Evolutionary conservation across 805 yeast species (phyloP).

Genomic region (Starmerella floricola): DNA sequence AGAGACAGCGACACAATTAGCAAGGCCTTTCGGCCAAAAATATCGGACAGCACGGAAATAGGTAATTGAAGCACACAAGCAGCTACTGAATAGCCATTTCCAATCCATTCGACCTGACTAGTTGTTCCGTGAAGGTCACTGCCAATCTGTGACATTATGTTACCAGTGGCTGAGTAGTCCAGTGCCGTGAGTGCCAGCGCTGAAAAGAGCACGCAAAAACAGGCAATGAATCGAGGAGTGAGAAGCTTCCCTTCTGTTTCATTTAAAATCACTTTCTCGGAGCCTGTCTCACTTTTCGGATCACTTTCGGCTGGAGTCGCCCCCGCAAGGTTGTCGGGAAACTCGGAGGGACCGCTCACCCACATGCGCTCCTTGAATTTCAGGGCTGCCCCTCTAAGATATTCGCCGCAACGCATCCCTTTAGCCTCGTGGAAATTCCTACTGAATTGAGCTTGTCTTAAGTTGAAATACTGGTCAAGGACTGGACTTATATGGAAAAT

Average conservation of each 20-base stretch:
- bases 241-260: not conserved
- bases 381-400: too few relatives aligned
- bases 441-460: too few relatives aligned
- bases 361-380: too few relatives aligned
- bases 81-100: slow-evolving; percentile 24
- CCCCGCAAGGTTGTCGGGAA: too few relatives aligned
- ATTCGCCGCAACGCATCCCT: too few relatives aligned
- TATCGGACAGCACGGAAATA: slow-evolving; percentile 22
- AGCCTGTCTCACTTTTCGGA: too few relatives aligned
- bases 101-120: slow-evolving; percentile 26
- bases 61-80: slow-evolving; percentile 21
- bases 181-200: slow-evolving; percentile 13
- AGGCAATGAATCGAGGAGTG: not conserved
- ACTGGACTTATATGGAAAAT: too few relatives aligned
- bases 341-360: too few relatives aligned
- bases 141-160: slow-evolving; percentile 17
- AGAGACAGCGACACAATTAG: slow-evolving; percentile 39
- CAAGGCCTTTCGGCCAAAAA: slow-evolving; percentile 36
- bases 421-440: too few relatives aligned
- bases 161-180: slow-evolving; percentile 21
- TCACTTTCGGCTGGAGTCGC: too few relatives aligned
- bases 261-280: not conserved
- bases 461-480: too few relatives aligned
- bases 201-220: slow-evolving; percentile 4
- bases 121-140: slow-evolving; percentile 22